Percentiles rank a stretch among this genome's conserved stretches.
Evolutionary conservation across 768 basidiomycete genomes (phyloP).

Genomic region (Peribolospora baueri): DNA sequence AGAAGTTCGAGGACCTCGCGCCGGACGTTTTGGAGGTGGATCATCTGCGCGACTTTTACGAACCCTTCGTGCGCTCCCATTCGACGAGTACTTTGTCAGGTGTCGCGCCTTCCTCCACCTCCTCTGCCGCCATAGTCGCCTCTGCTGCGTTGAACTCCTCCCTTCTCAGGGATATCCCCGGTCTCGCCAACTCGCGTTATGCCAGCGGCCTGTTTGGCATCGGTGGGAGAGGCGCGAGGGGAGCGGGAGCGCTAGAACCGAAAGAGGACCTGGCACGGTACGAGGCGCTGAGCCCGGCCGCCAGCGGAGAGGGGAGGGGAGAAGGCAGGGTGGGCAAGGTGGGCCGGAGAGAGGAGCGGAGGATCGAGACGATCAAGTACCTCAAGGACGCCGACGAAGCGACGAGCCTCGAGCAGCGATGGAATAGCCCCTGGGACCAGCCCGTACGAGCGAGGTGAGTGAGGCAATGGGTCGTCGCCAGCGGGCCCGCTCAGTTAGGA

Average conservation of each 20-base stretch:
- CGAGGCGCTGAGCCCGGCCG: neutral
- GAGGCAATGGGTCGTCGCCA: neutral
- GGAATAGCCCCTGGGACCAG: constrained; percentile 53
- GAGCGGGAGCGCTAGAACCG: constrained; percentile 3
- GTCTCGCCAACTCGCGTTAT: constrained; percentile 6
- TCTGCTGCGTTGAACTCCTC: constrained; percentile 31
- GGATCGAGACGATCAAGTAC: constrained; percentile 37
- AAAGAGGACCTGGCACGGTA: constrained; percentile 17
- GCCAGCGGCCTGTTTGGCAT: constrained; percentile 10
- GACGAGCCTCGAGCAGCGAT: constrained; percentile 50
- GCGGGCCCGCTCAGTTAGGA: constrained; percentile 3
- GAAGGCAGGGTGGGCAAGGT: neutral
- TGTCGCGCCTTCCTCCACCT: constrained; percentile 50
- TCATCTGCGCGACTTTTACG: constrained; percentile 85
- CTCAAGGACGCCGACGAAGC: constrained; percentile 28
- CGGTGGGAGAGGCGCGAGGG: constrained; percentile 1
- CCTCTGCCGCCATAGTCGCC: constrained; percentile 40
- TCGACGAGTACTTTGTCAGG: constrained; percentile 22
- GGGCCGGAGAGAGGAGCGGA: constrained; percentile 26
- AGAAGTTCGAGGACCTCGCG: constrained; percentile 65
- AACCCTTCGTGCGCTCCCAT: constrained; percentile 51
- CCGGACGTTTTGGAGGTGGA: constrained; percentile 77
- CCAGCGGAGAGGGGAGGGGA: neutral
- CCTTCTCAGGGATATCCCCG: constrained; percentile 47
- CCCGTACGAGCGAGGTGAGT: constrained; percentile 41